phyloP scores from a whole-genome alignment of 2,329 filamentous ascomycete genomes.

The Magnaporthales sp. region DNA sequence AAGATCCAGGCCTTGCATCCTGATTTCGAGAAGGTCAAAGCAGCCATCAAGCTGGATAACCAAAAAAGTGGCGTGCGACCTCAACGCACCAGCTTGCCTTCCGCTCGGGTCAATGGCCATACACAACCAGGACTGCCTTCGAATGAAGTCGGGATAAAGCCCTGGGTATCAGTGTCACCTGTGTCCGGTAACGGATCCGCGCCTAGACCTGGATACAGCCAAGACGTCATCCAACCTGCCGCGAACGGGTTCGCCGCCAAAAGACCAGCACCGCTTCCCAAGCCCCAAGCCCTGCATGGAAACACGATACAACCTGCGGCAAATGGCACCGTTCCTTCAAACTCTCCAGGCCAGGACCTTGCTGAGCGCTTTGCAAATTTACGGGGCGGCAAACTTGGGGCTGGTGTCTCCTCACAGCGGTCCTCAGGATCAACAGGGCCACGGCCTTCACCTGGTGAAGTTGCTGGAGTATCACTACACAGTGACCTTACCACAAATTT shows the following conservation, averaged over 20 bases:
- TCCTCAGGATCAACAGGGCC: conserved; percentile 27
- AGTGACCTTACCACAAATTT: conserved; percentile 36
- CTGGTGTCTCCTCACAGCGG: conserved; percentile 16
- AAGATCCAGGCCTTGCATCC: conserved; percentile 38
- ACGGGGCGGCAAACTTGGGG: conserved; percentile 28
- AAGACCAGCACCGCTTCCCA: conserved; percentile 51
- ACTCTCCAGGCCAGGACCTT: conserved; percentile 32
- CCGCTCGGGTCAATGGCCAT: conserved; percentile 3
- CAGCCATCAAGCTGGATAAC: conserved; percentile 55
- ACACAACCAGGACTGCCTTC: neutral
- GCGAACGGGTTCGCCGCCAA: neutral
- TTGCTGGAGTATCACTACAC: neutral
- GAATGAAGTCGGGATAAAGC: neutral
- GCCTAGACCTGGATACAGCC: conserved; percentile 4
- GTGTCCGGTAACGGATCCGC: neutral
- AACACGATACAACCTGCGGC: conserved; percentile 33
- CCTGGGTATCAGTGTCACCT: neutral
- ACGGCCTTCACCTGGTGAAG: neutral
- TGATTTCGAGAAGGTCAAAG: conserved; percentile 49
- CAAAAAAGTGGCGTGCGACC: conserved; percentile 49
- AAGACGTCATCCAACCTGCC: conserved; percentile 15
- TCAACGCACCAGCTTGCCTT: conserved; percentile 12
- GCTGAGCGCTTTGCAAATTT: conserved; percentile 49
- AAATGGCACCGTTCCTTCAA: neutral
- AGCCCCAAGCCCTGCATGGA: conserved; percentile 58